Evolutionary conservation across 2,329 filamentous ascomycete species (phyloP), one percentile per base, ranked within the genome.

Genomic region (Diaporthe ilicicola): DNA sequence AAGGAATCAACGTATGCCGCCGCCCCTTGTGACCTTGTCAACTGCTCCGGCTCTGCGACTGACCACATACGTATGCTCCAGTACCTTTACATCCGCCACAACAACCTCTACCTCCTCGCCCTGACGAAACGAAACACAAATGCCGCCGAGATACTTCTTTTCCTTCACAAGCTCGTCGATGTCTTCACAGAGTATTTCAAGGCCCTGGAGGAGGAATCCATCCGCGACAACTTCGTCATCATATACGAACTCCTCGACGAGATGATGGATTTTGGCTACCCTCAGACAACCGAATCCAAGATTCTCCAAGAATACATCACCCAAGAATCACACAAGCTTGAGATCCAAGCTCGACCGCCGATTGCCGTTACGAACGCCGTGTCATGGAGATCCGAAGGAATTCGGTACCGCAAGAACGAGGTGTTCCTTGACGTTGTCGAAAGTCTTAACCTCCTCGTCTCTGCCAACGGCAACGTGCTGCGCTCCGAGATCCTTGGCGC

Each of bases 241-340:
- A 99, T 99, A 79, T 99, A 99, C 87, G 96, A 99, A 84, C 85
- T 99, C 73, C 89, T 99, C 74, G 96, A 99, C 80, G 96, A 99
- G 86, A 99, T 99, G 96, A 99, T 99, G 96, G 96, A 99, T 84
- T 99, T 99, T 86, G 96, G 96, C 74, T 98, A 99, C 82, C 96
- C 96, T 7, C 96, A 99, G 82, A 99, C 96, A 12, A 99, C 96
- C 75, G 96, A 99, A 83, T 94, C 91, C 81, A 99, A 99, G 89
- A 99, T 99, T 81, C 86, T 99, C 73, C 96, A 99, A 83, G 96
- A 99, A 86, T 97, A 97, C 85, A 99, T 99, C 81, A 99, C 96
- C 50, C 96, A 99, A 83, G 96, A 99, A 84, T 98, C 95, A 67
- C 96, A 99, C 86, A 98, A 98, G 84, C 90, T 99, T 73, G 96